Conservation (phyloP, 306 rosid species). For the Castanopsis chinensis region DNA sequence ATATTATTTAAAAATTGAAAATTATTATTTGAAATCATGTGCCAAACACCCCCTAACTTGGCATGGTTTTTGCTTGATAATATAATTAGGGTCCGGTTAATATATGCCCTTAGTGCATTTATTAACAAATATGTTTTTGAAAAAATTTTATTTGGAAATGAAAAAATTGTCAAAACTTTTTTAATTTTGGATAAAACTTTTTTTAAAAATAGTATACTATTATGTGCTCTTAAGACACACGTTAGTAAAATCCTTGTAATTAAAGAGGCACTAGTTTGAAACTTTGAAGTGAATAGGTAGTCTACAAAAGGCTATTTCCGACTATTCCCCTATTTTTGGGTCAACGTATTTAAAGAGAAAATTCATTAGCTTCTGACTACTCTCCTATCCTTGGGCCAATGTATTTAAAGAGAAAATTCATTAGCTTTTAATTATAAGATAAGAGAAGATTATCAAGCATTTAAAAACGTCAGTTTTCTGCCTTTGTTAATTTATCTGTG, state of each 20-base stretch:
- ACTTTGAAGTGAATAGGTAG: slow-evolving; percentile 4
- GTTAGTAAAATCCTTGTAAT: no score
- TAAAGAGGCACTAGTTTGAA: background rate
- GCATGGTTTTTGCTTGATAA: background rate
- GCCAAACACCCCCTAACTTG: background rate
- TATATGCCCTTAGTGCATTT: no score
- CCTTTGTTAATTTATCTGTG: background rate
- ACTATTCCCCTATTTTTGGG: background rate
- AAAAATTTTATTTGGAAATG: no score
- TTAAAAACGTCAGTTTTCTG: slow-evolving; percentile 12
- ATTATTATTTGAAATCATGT: no score
- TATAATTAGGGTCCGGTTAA: no score
- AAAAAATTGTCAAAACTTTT: no score
- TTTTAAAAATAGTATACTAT: no score
- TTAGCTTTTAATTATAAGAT: slow-evolving; percentile 20
- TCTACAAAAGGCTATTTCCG: background rate
- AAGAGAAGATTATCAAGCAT: background rate
- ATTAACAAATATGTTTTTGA: no score
- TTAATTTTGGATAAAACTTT: no score
- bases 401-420: slow-evolving; percentile 14
- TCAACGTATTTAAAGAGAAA: background rate
- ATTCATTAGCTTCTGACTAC: slow-evolving; percentile 4
- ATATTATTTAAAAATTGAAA: no score
- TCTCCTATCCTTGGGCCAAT: background rate
- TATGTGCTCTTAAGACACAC: no score